A percentile compares a stretch with the other conserved stretches of the same genome.
Evolutionary conservation across 2,329 filamentous ascomycete species (phyloP).

Genomic region (Cladorrhinum sp.): DNA sequence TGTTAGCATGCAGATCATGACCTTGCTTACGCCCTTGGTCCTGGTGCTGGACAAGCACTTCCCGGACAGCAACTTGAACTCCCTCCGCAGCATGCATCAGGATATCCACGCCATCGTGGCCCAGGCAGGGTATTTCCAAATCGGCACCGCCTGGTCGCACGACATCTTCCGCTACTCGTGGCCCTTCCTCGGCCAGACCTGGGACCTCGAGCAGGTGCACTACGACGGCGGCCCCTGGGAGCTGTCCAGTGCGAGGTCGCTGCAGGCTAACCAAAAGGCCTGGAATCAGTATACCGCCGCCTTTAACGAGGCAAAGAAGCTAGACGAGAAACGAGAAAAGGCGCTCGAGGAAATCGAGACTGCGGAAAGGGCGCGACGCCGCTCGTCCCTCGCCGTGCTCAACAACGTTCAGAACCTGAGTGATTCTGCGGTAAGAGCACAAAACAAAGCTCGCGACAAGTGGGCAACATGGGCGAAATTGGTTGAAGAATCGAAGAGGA

Average conservation of each 20-base stretch:
- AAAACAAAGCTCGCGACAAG: background rate
- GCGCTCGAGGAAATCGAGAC: background rate
- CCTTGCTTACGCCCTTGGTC: slow-evolving; percentile 38
- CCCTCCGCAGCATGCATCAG: slow-evolving; percentile 30
- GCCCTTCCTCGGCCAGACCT: slow-evolving; percentile 29
- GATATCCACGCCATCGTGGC: slow-evolving; percentile 34
- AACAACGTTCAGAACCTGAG: background rate
- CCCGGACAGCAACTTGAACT: slow-evolving; percentile 10
- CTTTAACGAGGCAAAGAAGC: background rate
- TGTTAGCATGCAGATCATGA: slow-evolving; percentile 32
- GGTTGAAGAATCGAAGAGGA: no score
- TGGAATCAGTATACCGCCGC: background rate
- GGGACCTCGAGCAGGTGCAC: slow-evolving; percentile 27
- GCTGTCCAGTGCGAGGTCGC: slow-evolving; percentile 16
- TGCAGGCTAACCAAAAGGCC: background rate
- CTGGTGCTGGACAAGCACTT: slow-evolving; percentile 29
- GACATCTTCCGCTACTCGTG: slow-evolving; percentile 33
- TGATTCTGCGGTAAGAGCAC: background rate
- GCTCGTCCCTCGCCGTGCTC: background rate
- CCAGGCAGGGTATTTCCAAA: slow-evolving; percentile 31
- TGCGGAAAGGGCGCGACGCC: background rate
- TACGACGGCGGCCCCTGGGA: slow-evolving; percentile 25
- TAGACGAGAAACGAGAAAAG: background rate
- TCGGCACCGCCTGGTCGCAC: slow-evolving; percentile 31
- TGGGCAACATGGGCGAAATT: no score